Evolutionary conservation across 2,329 filamentous ascomycete species (phyloP).

Genomic region (Xylariaceae sp.): DNA sequence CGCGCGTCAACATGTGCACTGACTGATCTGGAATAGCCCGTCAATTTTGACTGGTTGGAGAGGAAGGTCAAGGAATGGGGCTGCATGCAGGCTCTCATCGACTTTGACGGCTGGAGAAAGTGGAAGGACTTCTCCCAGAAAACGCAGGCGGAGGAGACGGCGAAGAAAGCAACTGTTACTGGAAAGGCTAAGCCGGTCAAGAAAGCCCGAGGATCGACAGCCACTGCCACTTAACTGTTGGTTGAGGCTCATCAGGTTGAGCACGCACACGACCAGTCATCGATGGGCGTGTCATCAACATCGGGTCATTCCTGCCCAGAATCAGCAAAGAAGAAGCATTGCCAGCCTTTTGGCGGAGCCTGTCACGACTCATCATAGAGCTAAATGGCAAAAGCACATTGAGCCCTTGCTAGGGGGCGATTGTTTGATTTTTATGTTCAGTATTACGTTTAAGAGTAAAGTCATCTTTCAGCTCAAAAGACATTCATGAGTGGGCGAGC

Average conservation of each 20-base stretch:
- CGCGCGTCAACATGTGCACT: background rate
- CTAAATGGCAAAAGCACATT: background rate
- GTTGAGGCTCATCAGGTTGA: background rate
- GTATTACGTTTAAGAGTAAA: background rate
- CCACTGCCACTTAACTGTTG: constrained; percentile 8
- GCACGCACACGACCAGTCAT: background rate
- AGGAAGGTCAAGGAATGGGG: constrained; percentile 99
- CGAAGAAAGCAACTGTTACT: constrained; percentile 37
- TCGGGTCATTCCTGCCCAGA: background rate
- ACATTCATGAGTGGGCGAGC: background rate
- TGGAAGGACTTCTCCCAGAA: constrained; percentile 78
- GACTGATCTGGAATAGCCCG: constrained; percentile 56
- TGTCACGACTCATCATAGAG: background rate
- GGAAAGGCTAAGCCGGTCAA: constrained; percentile 37
- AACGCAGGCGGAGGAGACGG: constrained; percentile 39
- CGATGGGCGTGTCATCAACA: background rate
- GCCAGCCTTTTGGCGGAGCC: background rate
- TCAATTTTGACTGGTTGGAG: constrained; percentile 96
- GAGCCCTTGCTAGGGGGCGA: background rate
- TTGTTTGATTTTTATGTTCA: background rate
- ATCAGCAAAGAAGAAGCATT: background rate
- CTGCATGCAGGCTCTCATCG: constrained; percentile 98
- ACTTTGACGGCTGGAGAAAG: constrained; percentile 95
- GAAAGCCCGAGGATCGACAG: constrained; percentile 40
- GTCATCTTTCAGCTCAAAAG: background rate